These are phyloP conservation scores for Ceriops decandra DNA, from an alignment of 345 rosid genomes.

Conservation along the genomic window DNA sequence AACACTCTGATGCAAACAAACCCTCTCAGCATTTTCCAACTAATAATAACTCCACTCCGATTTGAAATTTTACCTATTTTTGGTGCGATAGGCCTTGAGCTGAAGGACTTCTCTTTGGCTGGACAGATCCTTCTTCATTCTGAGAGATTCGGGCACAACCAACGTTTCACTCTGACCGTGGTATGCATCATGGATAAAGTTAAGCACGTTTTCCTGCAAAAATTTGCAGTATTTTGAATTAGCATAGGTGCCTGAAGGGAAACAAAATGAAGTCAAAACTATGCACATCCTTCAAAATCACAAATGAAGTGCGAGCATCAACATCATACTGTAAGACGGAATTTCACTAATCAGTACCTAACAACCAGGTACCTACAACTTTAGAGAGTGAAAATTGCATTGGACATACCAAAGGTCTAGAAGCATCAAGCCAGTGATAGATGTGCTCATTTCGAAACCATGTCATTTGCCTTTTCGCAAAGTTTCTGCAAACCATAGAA, in stretches of 20 bases:
- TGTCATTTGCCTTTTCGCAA: conserved; percentile 91
- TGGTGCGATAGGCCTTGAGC: conserved; percentile 61
- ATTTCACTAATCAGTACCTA: neutral
- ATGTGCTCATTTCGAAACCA: conserved; percentile 84
- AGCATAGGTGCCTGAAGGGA: conserved; percentile 5
- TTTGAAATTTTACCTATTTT: conserved; percentile 49
- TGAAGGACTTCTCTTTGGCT: conserved; percentile 45
- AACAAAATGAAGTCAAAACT: neutral
- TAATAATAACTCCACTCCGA: neutral
- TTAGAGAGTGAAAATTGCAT: neutral
- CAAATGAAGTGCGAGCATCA: neutral
- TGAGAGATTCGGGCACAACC: conserved; percentile 52
- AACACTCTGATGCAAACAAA: too few relatives aligned
- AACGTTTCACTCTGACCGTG: conserved; percentile 41
- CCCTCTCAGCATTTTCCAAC: too few relatives aligned
- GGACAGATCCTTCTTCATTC: conserved; percentile 51
- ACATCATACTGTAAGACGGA: neutral
- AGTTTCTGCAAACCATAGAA: conserved; percentile 54
- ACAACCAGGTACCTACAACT: neutral
- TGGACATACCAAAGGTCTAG: conserved; percentile 65
- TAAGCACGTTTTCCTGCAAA: conserved; percentile 63
- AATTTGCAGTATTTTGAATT: neutral
- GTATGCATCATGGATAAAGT: conserved; percentile 59
- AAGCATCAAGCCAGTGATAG: conserved; percentile 92
- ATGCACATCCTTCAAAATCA: neutral